Percentiles rank a stretch among this genome's conserved stretches.
Conservation (phyloP, 257 asterid genomes). For the Solanum piurae region DNA sequence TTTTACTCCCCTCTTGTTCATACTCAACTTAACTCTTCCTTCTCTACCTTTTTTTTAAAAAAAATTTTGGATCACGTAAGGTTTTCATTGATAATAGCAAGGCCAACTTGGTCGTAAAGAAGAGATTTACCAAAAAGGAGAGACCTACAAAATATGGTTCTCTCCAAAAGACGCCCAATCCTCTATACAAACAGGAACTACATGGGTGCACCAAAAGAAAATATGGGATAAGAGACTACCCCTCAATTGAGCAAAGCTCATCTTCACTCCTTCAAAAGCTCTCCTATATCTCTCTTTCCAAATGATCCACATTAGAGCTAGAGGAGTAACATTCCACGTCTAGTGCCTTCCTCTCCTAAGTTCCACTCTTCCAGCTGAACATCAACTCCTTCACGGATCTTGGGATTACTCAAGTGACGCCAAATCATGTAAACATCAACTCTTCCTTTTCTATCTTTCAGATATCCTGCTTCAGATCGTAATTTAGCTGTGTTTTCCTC, state of each 20-base stretch:
- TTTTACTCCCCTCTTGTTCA: neutral
- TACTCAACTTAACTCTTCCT: neutral
- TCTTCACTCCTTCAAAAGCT: neutral
- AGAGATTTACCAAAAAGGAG: neutral
- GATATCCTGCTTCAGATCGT: neutral
- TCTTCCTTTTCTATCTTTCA: neutral
- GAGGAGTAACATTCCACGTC: neutral
- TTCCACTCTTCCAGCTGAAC: neutral
- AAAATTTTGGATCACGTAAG: neutral
- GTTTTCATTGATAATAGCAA: neutral
- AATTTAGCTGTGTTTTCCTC: neutral
- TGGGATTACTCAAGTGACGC: neutral
- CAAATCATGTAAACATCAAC: neutral
- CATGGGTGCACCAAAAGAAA: neutral
- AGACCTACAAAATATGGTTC: neutral
- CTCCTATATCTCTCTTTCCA: neutral
- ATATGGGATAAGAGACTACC: neutral
- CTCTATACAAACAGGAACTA: neutral
- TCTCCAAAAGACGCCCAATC: neutral
- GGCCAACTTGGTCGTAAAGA: neutral
- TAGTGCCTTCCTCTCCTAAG: neutral
- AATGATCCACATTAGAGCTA: neutral
- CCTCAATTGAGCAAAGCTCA: neutral
- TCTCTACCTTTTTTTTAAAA: neutral
- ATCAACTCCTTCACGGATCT: neutral